These are phyloP conservation scores for Phalaenopsis equestris DNA, from an alignment of 106 monocot species.

Conservation along the genomic window DNA sequence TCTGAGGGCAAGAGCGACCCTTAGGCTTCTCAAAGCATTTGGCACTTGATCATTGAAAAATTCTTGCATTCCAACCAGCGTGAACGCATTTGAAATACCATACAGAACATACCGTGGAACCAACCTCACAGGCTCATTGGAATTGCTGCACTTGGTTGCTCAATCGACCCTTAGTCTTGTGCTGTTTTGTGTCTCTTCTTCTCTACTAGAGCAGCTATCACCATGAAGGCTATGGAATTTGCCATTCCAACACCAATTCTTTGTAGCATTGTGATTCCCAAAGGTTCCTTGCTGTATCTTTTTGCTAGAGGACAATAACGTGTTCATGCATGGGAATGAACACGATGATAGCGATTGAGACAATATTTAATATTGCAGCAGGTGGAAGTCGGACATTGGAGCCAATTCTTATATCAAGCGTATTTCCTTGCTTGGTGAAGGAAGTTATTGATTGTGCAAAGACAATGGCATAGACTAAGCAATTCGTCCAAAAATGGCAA, in stretches of 20 bases:
- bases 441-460: conserved; percentile 44
- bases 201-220: conserved; percentile 27
- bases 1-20: conserved; percentile 25
- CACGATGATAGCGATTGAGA: conserved; percentile 15
- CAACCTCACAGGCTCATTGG: conserved; percentile 23
- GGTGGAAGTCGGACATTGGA: conserved; percentile 27
- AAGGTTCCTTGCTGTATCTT: conserved; percentile 13
- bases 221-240: conserved; percentile 23
- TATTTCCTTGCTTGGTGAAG: conserved; percentile 46
- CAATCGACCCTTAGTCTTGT: conserved; percentile 18
- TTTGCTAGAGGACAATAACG: conserved; percentile 20
- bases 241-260: conserved; percentile 46
- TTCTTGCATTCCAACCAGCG: conserved; percentile 30
- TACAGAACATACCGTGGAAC: conserved; percentile 25
- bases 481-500: conserved; percentile 33
- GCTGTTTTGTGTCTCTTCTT: conserved; percentile 18
- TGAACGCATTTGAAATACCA: conserved; percentile 20
- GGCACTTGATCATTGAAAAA: conserved; percentile 36
- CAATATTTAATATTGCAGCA: conserved; percentile 37
- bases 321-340: conserved; percentile 42
- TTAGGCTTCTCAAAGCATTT: conserved; percentile 21
- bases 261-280: conserved; percentile 42
- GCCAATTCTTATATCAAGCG: conserved; percentile 34
- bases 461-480: conserved; percentile 35
- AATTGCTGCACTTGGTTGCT: conserved; percentile 9